Conservation (phyloP, 2,329 filamentous ascomycete species). For the Phyllosticta paracitricarpa region DNA sequence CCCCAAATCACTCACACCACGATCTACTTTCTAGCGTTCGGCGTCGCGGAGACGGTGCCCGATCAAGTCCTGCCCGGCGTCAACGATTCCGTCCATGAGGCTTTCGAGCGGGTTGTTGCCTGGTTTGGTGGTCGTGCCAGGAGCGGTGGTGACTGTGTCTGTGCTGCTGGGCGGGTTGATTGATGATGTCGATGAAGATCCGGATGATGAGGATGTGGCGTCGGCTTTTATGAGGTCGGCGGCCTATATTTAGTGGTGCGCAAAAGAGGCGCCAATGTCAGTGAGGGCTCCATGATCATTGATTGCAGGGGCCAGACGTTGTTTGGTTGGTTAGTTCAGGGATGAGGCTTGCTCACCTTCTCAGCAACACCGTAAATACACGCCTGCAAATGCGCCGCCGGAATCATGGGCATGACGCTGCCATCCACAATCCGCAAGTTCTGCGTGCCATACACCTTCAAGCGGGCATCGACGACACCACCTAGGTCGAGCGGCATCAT, state of each 20-base stretch:
- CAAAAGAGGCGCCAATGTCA: no score
- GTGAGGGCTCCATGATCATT: no score
- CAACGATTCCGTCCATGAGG: background rate
- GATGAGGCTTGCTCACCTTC: conserved; percentile 10
- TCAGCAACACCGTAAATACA: conserved; percentile 19
- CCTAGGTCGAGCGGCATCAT: conserved; percentile 20
- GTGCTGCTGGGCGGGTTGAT: conserved; percentile 25
- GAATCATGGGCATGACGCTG: conserved; percentile 13
- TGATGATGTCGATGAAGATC: conserved; percentile 15
- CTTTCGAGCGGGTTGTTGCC: conserved; percentile 21
- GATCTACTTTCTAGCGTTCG: conserved; percentile 31
- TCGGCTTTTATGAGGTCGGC: background rate
- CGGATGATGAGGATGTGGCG: background rate
- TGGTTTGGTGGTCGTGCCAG: conserved; percentile 26
- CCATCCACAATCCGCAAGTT: conserved; percentile 17
- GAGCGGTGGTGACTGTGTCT: conserved; percentile 42
- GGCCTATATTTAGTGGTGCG: background rate
- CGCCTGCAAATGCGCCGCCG: conserved; percentile 9
- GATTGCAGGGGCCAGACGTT: no score
- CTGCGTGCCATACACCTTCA: conserved; percentile 21
- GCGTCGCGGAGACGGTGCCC: conserved; percentile 13
- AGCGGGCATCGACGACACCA: conserved; percentile 18
- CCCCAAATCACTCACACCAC: background rate
- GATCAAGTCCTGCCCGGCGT: background rate
- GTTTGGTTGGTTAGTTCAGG: no score